Evolutionary conservation across 148 eudicot species (phyloP), one percentile per base, ranked within the genome.

Genomic region (Rhododendron griersonianum): DNA sequence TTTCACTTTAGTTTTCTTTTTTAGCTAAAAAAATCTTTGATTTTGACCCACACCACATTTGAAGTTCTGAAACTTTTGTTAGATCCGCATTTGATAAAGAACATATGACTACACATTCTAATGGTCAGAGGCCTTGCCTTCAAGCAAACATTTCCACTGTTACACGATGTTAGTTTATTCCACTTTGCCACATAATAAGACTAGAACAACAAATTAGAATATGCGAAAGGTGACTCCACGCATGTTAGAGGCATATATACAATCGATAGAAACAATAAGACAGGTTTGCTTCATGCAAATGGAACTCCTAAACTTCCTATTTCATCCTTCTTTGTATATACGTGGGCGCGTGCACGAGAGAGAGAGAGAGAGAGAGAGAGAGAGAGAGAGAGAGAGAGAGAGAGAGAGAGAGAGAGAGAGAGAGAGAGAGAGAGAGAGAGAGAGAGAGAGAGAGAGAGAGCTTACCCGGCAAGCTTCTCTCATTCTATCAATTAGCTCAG

Each of bases 381-480:
- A 33, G 35, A 33, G 35, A 33, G 35, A 33, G 35, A 33, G 35
- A 33, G 35, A 33, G 35, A 33, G 35, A 33, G 35, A 33, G 35
- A 33, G 35, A 33, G 35, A 33, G 35, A 33, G 35, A 33, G 35
- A 47, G 79, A 51, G 21, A 82, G 81, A 28, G 30, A 28, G 30
- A 28, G 30, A 28, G 30, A 33, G 35, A 33, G 35, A 33, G 35
- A 33, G 35, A 33, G 35, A 33, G 35, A 33, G 35, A 33, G 35
- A 33, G 35, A 33, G 35, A 33, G 35, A 33, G 35, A 33, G 35
- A 33, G 35, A 33, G 35, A 33, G 35, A 33, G 35, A 33, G 35
- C 35, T 92, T 92, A 97, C 99, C 67, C 89, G 90, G 87, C 95
- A 93, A 83, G 96, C 91, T 91, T 97, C 99, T 86, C 99, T 89